A percentile compares a stretch with the other conserved stretches of the same genome.
Conservation (phyloP, 345 rosid species). For the Eucalyptus sideroxylon region DNA sequence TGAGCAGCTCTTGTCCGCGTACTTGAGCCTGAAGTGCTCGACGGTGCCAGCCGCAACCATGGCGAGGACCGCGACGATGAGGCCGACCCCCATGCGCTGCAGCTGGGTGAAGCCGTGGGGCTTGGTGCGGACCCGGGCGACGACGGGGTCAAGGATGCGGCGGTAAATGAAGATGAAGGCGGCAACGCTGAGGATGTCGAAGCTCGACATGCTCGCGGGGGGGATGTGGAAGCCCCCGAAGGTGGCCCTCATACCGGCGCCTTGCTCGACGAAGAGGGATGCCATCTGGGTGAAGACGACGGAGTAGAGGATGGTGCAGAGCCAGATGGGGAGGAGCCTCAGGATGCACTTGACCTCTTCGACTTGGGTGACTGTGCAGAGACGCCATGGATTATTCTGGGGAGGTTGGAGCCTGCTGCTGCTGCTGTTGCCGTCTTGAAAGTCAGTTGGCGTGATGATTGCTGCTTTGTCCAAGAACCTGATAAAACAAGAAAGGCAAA, state of each 20-base stretch:
- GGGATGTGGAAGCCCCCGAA: constrained; percentile 54
- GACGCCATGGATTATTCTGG: constrained; percentile 42
- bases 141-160: constrained; percentile 51
- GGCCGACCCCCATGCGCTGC: constrained; percentile 90
- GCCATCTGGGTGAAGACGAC: constrained; percentile 99
- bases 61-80: constrained; percentile 62
- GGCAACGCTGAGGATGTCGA: constrained; percentile 87
- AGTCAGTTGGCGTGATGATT: constrained; percentile 40
- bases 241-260: constrained; percentile 70
- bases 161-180: constrained; percentile 66
- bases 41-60: constrained; percentile 79
- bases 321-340: constrained; percentile 89
- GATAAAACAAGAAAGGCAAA: not conserved
- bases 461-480: constrained; percentile 97
- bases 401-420: not conserved
- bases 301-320: constrained; percentile 89
- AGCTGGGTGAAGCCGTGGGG: constrained; percentile 70
- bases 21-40: constrained; percentile 49
- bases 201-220: constrained; percentile 93
- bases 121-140: constrained; percentile 27
- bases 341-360: constrained; percentile 96
- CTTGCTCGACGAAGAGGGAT: constrained; percentile 95
- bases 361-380: constrained; percentile 80
- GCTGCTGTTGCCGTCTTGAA: constrained; percentile 3
- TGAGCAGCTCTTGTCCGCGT: constrained; percentile 26